A percentile compares a stretch with the other conserved stretches of the same genome.
Evolutionary conservation across 371 early-diverging fungal species (phyloP).

Genomic region (Astathelohania contejeani): DNA sequence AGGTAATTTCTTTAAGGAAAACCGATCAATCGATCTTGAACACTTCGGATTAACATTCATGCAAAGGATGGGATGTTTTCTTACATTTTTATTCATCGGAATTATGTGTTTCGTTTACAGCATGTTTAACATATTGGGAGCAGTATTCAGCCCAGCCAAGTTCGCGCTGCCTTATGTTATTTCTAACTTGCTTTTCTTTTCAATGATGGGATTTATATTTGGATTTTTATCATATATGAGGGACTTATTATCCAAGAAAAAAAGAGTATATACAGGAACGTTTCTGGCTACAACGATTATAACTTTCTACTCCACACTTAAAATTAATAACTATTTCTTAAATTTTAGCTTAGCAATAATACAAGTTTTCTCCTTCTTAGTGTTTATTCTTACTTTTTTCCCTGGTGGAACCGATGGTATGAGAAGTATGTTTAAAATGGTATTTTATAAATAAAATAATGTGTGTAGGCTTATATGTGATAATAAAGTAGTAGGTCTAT

Average conservation of each 20-base stretch:
- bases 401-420: slow-evolving; percentile 43
- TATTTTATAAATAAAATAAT: too few species aligned
- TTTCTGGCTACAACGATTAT: slow-evolving; percentile 32
- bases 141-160: slow-evolving; percentile 24
- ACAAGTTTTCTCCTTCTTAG: slow-evolving; percentile 38
- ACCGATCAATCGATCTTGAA: slow-evolving; percentile 31
- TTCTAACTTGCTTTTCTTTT: slow-evolving; percentile 45
- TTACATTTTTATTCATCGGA: slow-evolving; percentile 29
- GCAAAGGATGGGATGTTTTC: slow-evolving; percentile 39
- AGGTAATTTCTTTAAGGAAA: slow-evolving; percentile 29
- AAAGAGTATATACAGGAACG: slow-evolving; percentile 28
- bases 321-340: slow-evolving; percentile 18
- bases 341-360: slow-evolving; percentile 20
- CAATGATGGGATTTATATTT: slow-evolving; percentile 46
- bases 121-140: slow-evolving; percentile 22
- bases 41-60: slow-evolving; percentile 35
- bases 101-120: slow-evolving; percentile 33
- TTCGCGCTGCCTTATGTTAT: slow-evolving; percentile 48
- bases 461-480: too few species aligned
- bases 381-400: slow-evolving; percentile 38
- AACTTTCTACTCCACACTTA: slow-evolving; percentile 31
- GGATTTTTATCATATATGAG: slow-evolving; percentile 47
- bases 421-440: slow-evolving; percentile 25
- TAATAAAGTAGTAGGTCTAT: too few species aligned
- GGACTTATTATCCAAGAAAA: slow-evolving; percentile 32